Evolutionary conservation across 495 filamentous ascomycete genomes (phyloP), one percentile per base, ranked within the genome.

Genomic region (Hypoxylon cercidicola): DNA sequence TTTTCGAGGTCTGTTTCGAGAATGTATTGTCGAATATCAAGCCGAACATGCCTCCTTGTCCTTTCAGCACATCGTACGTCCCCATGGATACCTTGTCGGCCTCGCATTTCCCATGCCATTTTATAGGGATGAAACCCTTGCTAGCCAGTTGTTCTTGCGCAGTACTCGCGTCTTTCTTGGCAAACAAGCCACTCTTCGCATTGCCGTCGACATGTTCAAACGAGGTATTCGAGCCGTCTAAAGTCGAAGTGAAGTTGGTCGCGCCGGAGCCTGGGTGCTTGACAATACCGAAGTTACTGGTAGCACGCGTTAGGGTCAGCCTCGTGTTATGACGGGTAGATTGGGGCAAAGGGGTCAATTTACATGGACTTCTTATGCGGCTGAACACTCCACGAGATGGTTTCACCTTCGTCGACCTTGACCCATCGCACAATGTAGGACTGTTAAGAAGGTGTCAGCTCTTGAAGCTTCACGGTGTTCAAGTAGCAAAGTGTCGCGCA

Each of bases 21-120:
- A 98, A 98, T 30, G 96, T 99, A 72, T 99, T 99, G 83, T 99
- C 95, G 72, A 99, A 97, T 21, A 98, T 91, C 54, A 99, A 82
- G 28, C 92, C 95, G 75, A 96, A 99, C 87, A 97, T 97, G 56
- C 93, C 95, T 2, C 90, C 91, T 52, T 91, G 87, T 12, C 82
- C 84, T 37, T 75, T 68, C 3, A 79, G 75, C 13, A 97, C 92
- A 72, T 96, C 88, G 75, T 92, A 92, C 13, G 89, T 95, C 0
- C 95, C 95, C 73, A 93, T 90, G 10, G 92, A 88, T n/a, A 96
- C 93, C 79, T 92, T 94, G 78, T 98, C 94, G 23, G 95, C 92
- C 75, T 98, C 93, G 77, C 93, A 97, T 77, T 93, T 96, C 13
- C 95, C 95, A 62, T 89, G 77, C 95, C 95, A 98, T 72, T 88